A percentile compares a stretch with the other conserved stretches of the same genome.
These are phyloP conservation scores for Bretschneidera sinensis DNA, from an alignment of 345 rosid species.

Conservation along the genomic window DNA sequence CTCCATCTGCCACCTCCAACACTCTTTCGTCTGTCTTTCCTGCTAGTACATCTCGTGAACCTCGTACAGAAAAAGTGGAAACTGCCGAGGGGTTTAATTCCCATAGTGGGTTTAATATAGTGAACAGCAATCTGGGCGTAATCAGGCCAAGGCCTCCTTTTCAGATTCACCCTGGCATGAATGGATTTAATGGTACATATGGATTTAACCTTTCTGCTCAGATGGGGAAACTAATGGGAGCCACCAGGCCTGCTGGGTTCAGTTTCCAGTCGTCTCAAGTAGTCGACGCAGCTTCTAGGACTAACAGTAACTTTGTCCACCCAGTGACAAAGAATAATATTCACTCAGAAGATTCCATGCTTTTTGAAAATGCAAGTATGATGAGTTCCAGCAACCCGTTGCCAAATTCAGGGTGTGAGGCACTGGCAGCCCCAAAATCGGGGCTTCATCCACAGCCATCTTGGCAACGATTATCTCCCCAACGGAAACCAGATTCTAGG, in stretches of 20 bases:
- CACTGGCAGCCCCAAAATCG: constrained; percentile 11
- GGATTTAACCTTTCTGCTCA: constrained; percentile 35
- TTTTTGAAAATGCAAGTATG: constrained; percentile 26
- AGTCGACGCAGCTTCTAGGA: constrained; percentile 20
- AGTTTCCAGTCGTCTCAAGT: constrained; percentile 28
- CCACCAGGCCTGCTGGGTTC: constrained; percentile 24
- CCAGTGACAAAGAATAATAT: constrained; percentile 9
- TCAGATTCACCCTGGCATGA: constrained; percentile 30
- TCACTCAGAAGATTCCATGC: constrained; percentile 20
- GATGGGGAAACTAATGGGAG: constrained; percentile 27
- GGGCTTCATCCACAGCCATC: constrained; percentile 5
- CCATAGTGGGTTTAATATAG: constrained; percentile 4
- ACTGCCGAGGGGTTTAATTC: constrained; percentile 20
- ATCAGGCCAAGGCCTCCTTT: constrained; percentile 23
- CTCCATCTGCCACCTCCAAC: constrained; percentile 12
- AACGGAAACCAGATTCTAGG: constrained; percentile 16
- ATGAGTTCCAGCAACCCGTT: constrained; percentile 6
- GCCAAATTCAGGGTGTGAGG: constrained; percentile 14
- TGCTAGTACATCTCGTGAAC: constrained; percentile 16
- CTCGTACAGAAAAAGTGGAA: constrained; percentile 21
- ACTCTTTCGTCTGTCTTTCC: constrained; percentile 19
- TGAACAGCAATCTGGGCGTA: constrained; percentile 19
- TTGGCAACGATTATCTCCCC: too few relatives aligned
- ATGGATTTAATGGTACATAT: constrained; percentile 37
- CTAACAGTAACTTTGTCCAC: constrained; percentile 16